These are phyloP conservation scores for Daldinia eschscholtzii DNA, from an alignment of 2,329 filamentous ascomycete species.

Conservation along the genomic window DNA sequence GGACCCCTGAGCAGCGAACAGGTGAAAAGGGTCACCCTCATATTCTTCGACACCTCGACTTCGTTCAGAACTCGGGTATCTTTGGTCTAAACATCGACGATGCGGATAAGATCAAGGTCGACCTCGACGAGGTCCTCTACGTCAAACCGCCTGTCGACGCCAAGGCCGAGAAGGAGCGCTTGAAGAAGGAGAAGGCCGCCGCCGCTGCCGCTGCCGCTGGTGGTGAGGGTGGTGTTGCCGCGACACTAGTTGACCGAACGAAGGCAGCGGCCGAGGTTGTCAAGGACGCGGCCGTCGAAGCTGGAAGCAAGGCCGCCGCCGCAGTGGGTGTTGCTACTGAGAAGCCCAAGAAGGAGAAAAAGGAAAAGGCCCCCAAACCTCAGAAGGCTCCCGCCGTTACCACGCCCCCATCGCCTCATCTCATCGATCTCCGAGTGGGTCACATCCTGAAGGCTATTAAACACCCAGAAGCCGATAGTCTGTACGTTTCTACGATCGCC, in stretches of 20 bases:
- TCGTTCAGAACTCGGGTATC: constrained; percentile 89
- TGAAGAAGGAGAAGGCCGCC: constrained; percentile 95
- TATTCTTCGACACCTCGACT: constrained; percentile 91
- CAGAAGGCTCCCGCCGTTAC: constrained; percentile 75
- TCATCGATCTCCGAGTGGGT: constrained; percentile 95
- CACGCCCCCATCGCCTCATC: constrained; percentile 81
- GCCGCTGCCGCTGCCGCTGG: constrained; percentile 68
- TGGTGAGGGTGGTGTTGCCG: constrained; percentile 56
- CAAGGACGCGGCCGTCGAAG: constrained; percentile 63
- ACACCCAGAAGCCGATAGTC: constrained; percentile 95
- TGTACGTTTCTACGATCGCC: constrained; percentile 95
- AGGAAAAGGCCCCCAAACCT: constrained; percentile 85
- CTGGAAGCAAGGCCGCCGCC: constrained; percentile 66
- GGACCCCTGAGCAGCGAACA: constrained; percentile 88
- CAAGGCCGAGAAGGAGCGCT: constrained; percentile 94
- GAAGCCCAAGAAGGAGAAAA: constrained; percentile 85
- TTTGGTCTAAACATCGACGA: constrained; percentile 77
- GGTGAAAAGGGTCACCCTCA: constrained; percentile 91
- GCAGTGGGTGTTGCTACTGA: constrained; percentile 56
- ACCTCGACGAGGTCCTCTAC: constrained; percentile 84
- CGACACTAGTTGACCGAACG: constrained; percentile 69
- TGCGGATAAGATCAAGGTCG: constrained; percentile 81
- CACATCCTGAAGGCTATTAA: constrained; percentile 97
- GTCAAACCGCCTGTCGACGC: constrained; percentile 90
- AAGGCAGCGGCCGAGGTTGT: constrained; percentile 71